Evolutionary conservation across 202 grass and related monocot species (phyloP), one percentile per base, ranked within the genome.

Genomic region (Saccharum hybrid): DNA sequence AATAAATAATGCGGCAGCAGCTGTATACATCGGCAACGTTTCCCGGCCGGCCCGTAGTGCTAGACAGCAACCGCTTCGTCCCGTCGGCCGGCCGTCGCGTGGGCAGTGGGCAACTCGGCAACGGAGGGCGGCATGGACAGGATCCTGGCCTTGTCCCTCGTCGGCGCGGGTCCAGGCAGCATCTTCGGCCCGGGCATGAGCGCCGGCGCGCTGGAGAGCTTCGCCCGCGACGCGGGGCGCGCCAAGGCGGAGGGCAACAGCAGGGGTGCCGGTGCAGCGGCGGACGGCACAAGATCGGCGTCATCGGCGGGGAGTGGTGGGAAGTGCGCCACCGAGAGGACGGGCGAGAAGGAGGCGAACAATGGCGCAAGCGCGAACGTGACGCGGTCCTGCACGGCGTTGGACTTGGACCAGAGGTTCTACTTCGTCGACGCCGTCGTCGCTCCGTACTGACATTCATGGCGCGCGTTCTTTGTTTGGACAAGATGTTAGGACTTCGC

Each of bases 141-240:
- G 84, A 81, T 86, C 78, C 30, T 88, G 31, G 74, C 71, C 8
- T 49, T 77, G 88, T 89, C 88, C 3, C 74, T 93, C 23, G 15
- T 88, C 68, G 77, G 88, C 74, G 74, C 75, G 8, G 71, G 56
- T 22, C 78, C 91, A 3, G 56, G 73, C 59, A 66, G 88, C 77
- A 40, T 93, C 60, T 90, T 86, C 39, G 84, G 78, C 23, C 81
- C 91, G 0, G 0, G 46, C 8, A 90, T 93, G 88, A 75, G 69
- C 63, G 70, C 40, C 77, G 67, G 37, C 62, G 41, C 68, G 34
- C 21, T 79, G 23, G 73, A 80, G 31, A 49, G 8, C 65, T 33
- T 75, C 43, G 12, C 43, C 43, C 41, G 41, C 43, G 43, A 46
- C 23, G 6, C 1, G 14, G 21, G 5, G 11, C 43, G 43, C 0